Evolutionary conservation across 805 yeast species (phyloP), one percentile per base, ranked within the genome.

Genomic region (Naumovozyma castellii): DNA sequence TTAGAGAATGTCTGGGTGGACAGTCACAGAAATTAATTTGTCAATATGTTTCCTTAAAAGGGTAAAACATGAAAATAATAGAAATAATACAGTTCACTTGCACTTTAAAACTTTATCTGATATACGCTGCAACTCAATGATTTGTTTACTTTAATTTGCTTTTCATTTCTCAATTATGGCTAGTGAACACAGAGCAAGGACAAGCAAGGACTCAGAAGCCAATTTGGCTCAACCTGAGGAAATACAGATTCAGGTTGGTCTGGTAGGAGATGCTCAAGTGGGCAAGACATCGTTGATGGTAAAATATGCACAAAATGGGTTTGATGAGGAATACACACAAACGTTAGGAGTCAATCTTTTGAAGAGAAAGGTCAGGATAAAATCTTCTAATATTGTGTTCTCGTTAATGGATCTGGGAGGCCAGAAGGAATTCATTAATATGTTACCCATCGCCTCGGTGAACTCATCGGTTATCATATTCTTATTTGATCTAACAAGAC

Each of bases 271-370:
- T 61, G 92, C 95, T 2, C 94, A 85, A 53, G 86, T 88, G 5
- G 97, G 97, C 4, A 88, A 88, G 55, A 88, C 97, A 0, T 85
- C 97, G 5, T 65, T 88, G 42, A 88, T 88, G 97, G 95, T 87
- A 20, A 87, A 90, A 56, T 88, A 87, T 56, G 96, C 88, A n/a
- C 95, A 88, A 55, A 92, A 92, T 38, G 76, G 83, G 28, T 88
- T 83, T 57, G 94, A 86, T 56, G 90, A 85, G 53, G 86, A 81
- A 45, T 90, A 88, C 56, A 85, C 87, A 39, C 96, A 86, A 60
- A 88, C 97, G 0, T 66, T 85, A 38, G 97, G 97, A 4, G 96
- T 90, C 42, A 88, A 90, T 56, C 88, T 84, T 61, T 80, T 90
- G 84, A 96, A 90, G 57, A 80, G 86, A 48, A 79, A 82, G 43